These are phyloP conservation scores for Paramecium bursaria DNA, from an alignment of 73 alveolate genomes.

Conservation along the genomic window DNA sequence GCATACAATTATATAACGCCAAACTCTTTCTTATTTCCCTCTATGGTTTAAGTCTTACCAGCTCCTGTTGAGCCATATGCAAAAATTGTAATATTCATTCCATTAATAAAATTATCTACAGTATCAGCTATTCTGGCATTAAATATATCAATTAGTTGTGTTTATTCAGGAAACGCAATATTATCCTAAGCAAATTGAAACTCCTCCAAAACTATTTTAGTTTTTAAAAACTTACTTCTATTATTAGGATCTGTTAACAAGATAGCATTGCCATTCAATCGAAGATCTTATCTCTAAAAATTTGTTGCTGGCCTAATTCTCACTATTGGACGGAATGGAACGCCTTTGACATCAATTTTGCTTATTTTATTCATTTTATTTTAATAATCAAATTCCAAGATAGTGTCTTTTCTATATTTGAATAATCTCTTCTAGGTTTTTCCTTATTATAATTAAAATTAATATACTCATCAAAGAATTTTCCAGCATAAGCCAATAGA, in stretches of 20 bases:
- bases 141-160: too few species aligned
- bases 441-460: background rate
- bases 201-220: conserved; percentile 48
- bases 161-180: too few species aligned
- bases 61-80: conserved; percentile 97
- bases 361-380: too few species aligned
- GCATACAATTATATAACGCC: conserved; percentile 90
- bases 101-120: conserved; percentile 65
- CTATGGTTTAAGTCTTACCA: conserved; percentile 96
- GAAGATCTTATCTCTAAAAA: conserved; percentile 68
- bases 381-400: too few species aligned
- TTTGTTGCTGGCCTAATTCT: conserved; percentile 65
- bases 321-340: conserved; percentile 57
- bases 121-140: conserved; percentile 51
- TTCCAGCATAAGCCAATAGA: conserved; percentile 68
- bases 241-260: conserved; percentile 65
- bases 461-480: conserved; percentile 62
- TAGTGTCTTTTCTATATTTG: conserved; percentile 61
- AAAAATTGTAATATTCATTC: conserved; percentile 93
- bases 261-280: conserved; percentile 55
- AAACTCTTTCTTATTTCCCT: conserved; percentile 95
- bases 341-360: conserved; percentile 67
- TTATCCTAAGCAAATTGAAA: conserved; percentile 34
- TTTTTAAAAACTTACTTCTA: conserved; percentile 37
- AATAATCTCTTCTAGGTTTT: conserved; percentile 56